Evolutionary conservation across 805 yeast genomes (phyloP).

Genomic region (Candida boleticola): DNA sequence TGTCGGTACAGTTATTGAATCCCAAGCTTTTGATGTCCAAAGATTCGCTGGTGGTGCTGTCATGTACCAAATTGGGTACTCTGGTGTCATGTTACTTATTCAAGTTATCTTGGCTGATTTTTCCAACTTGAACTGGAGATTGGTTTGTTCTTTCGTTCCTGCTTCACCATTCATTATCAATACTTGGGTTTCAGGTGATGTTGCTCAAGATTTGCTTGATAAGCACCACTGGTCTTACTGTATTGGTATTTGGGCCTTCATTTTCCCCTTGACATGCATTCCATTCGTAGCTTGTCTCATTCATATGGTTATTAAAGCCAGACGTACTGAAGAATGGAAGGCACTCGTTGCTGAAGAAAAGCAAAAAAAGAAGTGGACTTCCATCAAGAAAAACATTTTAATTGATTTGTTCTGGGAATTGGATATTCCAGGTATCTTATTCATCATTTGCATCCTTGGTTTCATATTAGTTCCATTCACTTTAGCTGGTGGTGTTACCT

Average conservation of each 20-base stretch:
- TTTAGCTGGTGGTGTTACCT: slow-evolving; percentile 22
- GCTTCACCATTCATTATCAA: slow-evolving; percentile 17
- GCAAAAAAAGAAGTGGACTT: slow-evolving; percentile 8
- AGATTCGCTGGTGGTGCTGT: slow-evolving; percentile 30
- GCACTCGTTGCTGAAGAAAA: slow-evolving; percentile 9
- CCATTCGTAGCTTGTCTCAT: slow-evolving; percentile 15
- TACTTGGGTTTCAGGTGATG: slow-evolving; percentile 21
- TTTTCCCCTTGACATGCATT: slow-evolving; percentile 17
- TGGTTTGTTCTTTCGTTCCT: slow-evolving; percentile 14
- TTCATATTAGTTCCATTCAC: slow-evolving; percentile 37
- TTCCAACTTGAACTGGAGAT: slow-evolving; percentile 17
- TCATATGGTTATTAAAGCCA: slow-evolving; percentile 17
- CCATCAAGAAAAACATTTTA: slow-evolving; percentile 6
- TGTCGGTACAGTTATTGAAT: slow-evolving; percentile 28
- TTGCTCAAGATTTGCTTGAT: slow-evolving; percentile 10
- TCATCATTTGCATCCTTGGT: slow-evolving; percentile 31
- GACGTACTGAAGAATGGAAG: slow-evolving; percentile 16
- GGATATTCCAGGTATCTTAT: slow-evolving; percentile 33
- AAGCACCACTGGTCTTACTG: slow-evolving; percentile 16
- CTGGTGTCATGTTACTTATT: slow-evolving; percentile 16
- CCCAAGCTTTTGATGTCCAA: slow-evolving; percentile 26
- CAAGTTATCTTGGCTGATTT: slow-evolving; percentile 17
- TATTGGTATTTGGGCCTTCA: slow-evolving; percentile 22
- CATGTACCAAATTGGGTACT: slow-evolving; percentile 18
- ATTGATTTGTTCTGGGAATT: slow-evolving; percentile 25